Evolutionary conservation across 441 rosid species (phyloP).

Genomic region (Bocquillonia castaneifolia): DNA sequence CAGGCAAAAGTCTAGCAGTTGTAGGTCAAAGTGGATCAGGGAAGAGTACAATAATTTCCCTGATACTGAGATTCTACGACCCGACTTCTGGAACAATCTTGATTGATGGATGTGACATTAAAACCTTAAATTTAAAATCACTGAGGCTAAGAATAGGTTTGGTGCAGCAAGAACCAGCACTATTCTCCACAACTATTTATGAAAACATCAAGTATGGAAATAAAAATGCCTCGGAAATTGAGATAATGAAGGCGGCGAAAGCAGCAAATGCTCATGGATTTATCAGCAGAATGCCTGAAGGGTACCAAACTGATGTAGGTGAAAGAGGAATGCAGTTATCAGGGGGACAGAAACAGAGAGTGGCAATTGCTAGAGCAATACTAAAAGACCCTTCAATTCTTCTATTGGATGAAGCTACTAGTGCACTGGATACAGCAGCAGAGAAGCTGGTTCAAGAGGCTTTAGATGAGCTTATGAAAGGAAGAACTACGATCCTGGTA

Average conservation of each 20-base stretch:
- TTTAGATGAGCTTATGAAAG: slow-evolving; percentile 61
- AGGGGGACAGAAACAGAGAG: slow-evolving; percentile 67
- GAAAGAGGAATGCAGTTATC: slow-evolving; percentile 70
- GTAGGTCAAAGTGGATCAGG: slow-evolving; percentile 88
- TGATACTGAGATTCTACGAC: slow-evolving; percentile 73
- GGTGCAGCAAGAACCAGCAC: slow-evolving; percentile 81
- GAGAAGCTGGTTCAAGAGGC: slow-evolving; percentile 76
- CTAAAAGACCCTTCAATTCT: slow-evolving; percentile 66
- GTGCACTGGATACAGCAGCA: slow-evolving; percentile 61
- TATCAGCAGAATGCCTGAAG: slow-evolving; percentile 63
- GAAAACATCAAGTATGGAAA: slow-evolving; percentile 77
- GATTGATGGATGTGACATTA: slow-evolving; percentile 60
- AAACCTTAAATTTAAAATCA: slow-evolving; percentile 55
- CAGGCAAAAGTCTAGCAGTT: slow-evolving; percentile 64
- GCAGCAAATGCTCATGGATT: slow-evolving; percentile 76
- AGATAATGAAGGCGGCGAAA: slow-evolving; percentile 59
- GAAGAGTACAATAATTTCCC: slow-evolving; percentile 63
- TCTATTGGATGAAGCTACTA: slow-evolving; percentile 75
- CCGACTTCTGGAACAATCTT: slow-evolving; percentile 43
- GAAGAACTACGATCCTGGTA: slow-evolving; percentile 63
- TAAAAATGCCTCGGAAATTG: slow-evolving; percentile 57
- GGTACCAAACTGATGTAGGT: slow-evolving; percentile 66
- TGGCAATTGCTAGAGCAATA: slow-evolving; percentile 74
- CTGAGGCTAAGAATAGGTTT: slow-evolving; percentile 53
- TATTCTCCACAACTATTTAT: slow-evolving; percentile 63